These are phyloP conservation scores for Phaffia tasmanica DNA, from an alignment of 768 basidiomycete species.

Conservation along the genomic window DNA sequence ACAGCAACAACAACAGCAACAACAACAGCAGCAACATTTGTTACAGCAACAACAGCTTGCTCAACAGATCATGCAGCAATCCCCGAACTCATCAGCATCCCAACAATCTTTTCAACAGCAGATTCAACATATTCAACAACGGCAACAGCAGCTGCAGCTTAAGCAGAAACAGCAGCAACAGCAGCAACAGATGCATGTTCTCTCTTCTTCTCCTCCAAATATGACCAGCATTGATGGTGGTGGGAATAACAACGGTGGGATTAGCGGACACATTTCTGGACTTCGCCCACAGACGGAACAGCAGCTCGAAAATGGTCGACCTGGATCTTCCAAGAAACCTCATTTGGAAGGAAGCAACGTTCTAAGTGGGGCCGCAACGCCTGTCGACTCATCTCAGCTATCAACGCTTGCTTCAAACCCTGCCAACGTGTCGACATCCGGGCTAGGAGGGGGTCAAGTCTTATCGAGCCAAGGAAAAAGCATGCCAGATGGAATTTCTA, in stretches of 20 bases:
- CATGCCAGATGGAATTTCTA: too few species aligned
- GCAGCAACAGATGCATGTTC: slow-evolving; percentile 29
- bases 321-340: slow-evolving; percentile 7
- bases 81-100: too few species aligned
- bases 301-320: slow-evolving; percentile 14
- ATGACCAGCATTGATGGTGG: slow-evolving; percentile 1
- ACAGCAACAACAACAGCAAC: background rate
- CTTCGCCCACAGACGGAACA: slow-evolving; percentile 3
- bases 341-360: slow-evolving; percentile 11
- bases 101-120: too few species aligned
- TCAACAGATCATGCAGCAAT: too few species aligned
- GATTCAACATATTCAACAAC: too few species aligned
- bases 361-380: background rate
- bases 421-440: too few species aligned
- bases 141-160: background rate
- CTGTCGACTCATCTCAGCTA: too few species aligned
- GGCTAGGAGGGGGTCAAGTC: too few species aligned
- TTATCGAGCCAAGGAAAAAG: too few species aligned
- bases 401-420: too few species aligned
- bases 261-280: background rate
- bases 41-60: background rate
- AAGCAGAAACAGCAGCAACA: slow-evolving; percentile 45
- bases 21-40: background rate
- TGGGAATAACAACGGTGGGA: background rate
- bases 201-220: slow-evolving; percentile 4